These are phyloP conservation scores for Prinsepia uniflora DNA, from an alignment of 306 rosid species.

Conservation along the genomic window DNA sequence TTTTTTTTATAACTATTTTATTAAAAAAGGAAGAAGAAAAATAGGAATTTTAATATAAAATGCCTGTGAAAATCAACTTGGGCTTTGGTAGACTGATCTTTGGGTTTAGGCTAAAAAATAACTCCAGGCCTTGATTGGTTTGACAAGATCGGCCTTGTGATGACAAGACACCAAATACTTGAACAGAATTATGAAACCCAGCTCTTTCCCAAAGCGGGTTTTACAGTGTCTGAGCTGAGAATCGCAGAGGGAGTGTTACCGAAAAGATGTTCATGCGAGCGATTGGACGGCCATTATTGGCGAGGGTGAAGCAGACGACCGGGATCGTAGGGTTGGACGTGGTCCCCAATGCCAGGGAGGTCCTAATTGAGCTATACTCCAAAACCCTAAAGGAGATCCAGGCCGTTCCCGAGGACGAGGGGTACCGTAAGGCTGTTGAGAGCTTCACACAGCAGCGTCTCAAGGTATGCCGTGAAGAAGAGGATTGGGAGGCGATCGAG, in stretches of 20 bases:
- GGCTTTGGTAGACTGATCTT: too few species aligned
- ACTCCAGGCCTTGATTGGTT: too few species aligned
- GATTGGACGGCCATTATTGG: conserved; percentile 82
- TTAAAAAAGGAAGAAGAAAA: too few species aligned
- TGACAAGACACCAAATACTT: too few species aligned
- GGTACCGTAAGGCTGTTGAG: conserved; percentile 91
- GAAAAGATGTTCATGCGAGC: conserved; percentile 64
- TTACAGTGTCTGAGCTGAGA: too few species aligned
- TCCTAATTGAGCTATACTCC: conserved; percentile 59
- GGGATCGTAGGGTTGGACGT: conserved; percentile 86
- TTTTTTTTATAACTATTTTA: too few species aligned
- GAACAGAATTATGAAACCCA: too few species aligned
- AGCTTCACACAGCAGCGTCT: conserved; percentile 71
- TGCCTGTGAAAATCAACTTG: too few species aligned
- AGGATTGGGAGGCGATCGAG: conserved; percentile 83
- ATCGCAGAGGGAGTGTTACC: background rate
- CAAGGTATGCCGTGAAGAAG: conserved; percentile 66
- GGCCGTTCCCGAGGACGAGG: conserved; percentile 86
- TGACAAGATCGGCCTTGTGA: too few species aligned
- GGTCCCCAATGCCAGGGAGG: conserved; percentile 82
- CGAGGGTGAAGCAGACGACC: conserved; percentile 76
- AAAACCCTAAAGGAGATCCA: conserved; percentile 81
- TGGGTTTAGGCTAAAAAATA: too few species aligned
- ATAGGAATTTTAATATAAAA: too few species aligned
- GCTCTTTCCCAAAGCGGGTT: too few species aligned